phyloP scores from a whole-genome alignment of 371 early-diverging fungal species.

The Phascolomyces articulosus region DNA sequence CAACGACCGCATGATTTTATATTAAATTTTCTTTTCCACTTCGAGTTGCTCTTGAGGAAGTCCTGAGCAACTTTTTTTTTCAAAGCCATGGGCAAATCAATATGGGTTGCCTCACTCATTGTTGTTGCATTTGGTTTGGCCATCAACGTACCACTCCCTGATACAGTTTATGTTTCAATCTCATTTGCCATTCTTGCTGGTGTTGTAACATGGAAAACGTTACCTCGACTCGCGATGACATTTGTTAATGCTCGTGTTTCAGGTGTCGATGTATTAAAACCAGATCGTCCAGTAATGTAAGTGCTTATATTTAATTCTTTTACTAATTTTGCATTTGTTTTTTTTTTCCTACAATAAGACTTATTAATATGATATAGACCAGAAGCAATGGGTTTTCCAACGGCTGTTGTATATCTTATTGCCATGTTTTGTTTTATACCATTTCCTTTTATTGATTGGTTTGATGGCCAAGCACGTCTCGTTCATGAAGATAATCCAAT shows the following conservation, averaged over 20 bases:
- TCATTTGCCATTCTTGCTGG: conserved; percentile 72
- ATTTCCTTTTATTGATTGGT: conserved; percentile 86
- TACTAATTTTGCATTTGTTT: no score
- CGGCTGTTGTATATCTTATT: conserved; percentile 77
- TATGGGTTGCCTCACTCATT: conserved; percentile 4
- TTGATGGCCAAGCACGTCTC: conserved; percentile 42
- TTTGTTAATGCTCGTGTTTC: conserved; percentile 76
- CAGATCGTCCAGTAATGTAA: conserved; percentile 71
- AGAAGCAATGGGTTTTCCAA: conserved; percentile 47
- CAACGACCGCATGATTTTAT: background rate
- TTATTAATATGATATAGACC: conserved; percentile 24
- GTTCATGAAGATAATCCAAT: conserved; percentile 40
- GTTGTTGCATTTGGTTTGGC: background rate
- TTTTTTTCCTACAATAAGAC: background rate
- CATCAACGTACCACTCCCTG: background rate
- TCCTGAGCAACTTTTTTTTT: background rate
- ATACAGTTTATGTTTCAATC: conserved; percentile 44
- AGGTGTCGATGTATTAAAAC: conserved; percentile 87
- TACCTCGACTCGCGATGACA: conserved; percentile 58
- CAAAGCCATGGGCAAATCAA: conserved; percentile 4
- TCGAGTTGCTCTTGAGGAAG: background rate
- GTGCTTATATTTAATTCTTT: conserved; percentile 6
- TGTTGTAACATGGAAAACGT: conserved; percentile 54
- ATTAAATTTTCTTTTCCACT: background rate
- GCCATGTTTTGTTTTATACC: conserved; percentile 92